Conservation (phyloP, 768 basidiomycete species). For the Lanmaoa rubissima region DNA sequence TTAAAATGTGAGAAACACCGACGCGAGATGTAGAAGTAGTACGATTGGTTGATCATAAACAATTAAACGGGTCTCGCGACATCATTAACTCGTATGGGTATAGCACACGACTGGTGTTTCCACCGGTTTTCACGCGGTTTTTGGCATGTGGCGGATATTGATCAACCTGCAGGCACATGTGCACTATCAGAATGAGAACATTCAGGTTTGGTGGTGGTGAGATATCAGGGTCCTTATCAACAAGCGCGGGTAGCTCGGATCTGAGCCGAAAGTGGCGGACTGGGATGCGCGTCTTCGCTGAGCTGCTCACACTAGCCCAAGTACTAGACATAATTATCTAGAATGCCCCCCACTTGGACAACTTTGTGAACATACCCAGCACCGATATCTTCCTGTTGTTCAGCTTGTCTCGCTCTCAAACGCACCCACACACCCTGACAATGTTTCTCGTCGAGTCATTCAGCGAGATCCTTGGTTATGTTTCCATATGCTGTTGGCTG, state of each 20-base stretch:
- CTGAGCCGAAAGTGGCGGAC: neutral
- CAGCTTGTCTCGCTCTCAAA: neutral
- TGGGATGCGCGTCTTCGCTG: neutral
- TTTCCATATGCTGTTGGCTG: constrained; percentile 77
- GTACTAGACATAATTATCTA: neutral
- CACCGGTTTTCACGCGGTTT: neutral
- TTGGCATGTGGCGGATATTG: neutral
- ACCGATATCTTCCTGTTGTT: constrained; percentile 5
- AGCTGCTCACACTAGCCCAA: neutral
- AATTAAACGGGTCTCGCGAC: too few species aligned
- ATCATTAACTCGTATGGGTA: neutral
- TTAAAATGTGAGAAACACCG: constrained; percentile 14
- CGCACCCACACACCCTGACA: neutral
- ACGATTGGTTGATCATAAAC: too few species aligned
- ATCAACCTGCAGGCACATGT: neutral
- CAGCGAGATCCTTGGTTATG: constrained; percentile 68
- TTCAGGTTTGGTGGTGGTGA: too few species aligned
- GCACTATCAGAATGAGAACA: neutral
- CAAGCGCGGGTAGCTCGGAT: neutral
- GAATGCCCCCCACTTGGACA: neutral
- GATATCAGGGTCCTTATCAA: neutral
- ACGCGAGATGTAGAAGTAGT: too few species aligned
- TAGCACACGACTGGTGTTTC: neutral
- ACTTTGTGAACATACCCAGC: constrained; percentile 19
- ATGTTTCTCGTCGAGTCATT: constrained; percentile 29